Base-by-base conservation (phyloP, 495 filamentous ascomycete species). In the Evernia prunastri region DNA sequence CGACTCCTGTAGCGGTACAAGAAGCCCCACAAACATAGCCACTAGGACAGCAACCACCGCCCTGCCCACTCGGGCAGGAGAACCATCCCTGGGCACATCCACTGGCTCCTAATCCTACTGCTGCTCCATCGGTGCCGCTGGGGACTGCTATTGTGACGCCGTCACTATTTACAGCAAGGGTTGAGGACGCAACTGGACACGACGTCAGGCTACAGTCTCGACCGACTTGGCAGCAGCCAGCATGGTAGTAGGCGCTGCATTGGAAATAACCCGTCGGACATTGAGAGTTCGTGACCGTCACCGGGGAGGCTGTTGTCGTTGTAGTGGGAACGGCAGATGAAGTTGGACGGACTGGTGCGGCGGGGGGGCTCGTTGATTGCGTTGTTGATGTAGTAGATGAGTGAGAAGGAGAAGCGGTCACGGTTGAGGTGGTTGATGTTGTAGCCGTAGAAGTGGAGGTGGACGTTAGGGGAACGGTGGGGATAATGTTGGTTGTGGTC, bases 141-240 rank as follows among this genome's bases (percentile, higher is more conserved):
- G 60, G 60, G 10, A 43, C 60, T 3, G 49, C 47, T 9, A 96
- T 78, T 0, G 90, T 94, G 13, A 83, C 78, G 1, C 86, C 87
- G 61, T 83, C 73, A 1, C 77, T 78, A n/a, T 75, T 81, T 25
- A 91, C 73, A 10, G 87, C 78, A 3, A 87, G 89, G 12, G 87
- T 86, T 54, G 78, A 79, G 0, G 78, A 63, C 0, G 76, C 74
- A 0, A 82, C 73, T 0, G 89, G 88, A 80, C 92, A 85, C 71
- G 86, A 72, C 64, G 92, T 81, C 70, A 84, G 74, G 72, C 86
- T 85, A 74, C 93, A 97, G 74, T 95, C 79, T 36, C 92, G 83
- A 2, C 90, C 92, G 9, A 89, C 89, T 31, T 86, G 88, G 74
- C 90, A 94, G 75, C 90, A 94, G 6, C 89, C 89, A 54, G 85